Evolutionary conservation across 2,329 filamentous ascomycete species (phyloP).

Genomic region (Tolypocladium ophioglossoides): DNA sequence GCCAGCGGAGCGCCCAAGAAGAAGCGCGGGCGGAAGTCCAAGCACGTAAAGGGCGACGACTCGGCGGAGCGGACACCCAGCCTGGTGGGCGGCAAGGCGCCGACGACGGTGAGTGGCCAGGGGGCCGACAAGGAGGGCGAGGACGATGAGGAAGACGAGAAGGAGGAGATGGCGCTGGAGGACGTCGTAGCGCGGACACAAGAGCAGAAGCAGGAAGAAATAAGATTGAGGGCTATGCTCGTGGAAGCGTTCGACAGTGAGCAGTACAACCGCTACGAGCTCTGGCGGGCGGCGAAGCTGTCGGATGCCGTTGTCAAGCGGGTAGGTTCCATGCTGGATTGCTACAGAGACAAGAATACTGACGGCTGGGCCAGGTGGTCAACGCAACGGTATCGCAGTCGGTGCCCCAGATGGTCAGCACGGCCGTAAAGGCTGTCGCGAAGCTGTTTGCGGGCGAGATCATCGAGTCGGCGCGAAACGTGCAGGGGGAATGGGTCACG

Average conservation of each 20-base stretch:
- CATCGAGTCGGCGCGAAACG: constrained; percentile 58
- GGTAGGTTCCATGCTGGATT: constrained; percentile 28
- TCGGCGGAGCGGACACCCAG: constrained; percentile 32
- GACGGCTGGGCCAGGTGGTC: constrained; percentile 41
- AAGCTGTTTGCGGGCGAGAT: constrained; percentile 71
- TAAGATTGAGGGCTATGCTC: constrained; percentile 46
- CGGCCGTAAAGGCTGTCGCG: constrained; percentile 64
- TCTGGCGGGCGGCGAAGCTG: constrained; percentile 59
- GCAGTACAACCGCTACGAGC: constrained; percentile 60
- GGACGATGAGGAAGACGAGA: constrained; percentile 47
- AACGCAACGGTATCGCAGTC: constrained; percentile 76
- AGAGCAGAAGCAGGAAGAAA: constrained; percentile 56
- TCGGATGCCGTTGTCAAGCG: constrained; percentile 59
- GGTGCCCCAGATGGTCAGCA: constrained; percentile 61
- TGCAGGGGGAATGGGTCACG: constrained; percentile 62
- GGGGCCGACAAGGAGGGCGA: constrained; percentile 36
- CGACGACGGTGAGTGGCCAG: constrained; percentile 33
- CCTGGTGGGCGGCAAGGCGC: constrained; percentile 27
- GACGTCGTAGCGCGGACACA: constrained; percentile 51
- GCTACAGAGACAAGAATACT: background rate
- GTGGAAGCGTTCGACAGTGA: constrained; percentile 53
- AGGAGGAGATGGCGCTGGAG: constrained; percentile 44
- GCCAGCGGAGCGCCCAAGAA: constrained; percentile 36
- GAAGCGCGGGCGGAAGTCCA: constrained; percentile 52
- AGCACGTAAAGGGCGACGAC: constrained; percentile 37